These are phyloP conservation scores for Backusella macrospora DNA, from an alignment of 192 early-diverging fungal genomes.

Conservation along the genomic window DNA sequence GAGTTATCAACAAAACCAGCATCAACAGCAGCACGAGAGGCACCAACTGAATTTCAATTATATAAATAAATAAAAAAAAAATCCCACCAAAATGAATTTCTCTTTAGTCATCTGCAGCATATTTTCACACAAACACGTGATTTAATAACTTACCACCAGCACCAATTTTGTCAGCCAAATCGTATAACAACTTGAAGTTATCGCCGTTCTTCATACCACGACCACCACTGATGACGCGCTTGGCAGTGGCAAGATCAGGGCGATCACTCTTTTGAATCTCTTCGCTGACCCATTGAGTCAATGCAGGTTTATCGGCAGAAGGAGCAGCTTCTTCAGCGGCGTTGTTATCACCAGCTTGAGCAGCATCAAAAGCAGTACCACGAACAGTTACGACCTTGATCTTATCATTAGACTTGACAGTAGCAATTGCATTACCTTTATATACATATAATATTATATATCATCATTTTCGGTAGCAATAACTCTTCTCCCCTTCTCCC, in stretches of 20 bases:
- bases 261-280: conserved; percentile 93
- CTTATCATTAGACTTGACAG: conserved; percentile 85
- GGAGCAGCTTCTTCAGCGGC: conserved; percentile 75
- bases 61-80: conserved; percentile 12
- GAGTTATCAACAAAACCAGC: conserved; percentile 96
- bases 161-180: conserved; percentile 91
- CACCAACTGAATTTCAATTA: conserved; percentile 71
- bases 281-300: conserved; percentile 86
- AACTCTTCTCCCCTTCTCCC: neutral
- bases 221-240: conserved; percentile 91
- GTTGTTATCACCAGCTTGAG: conserved; percentile 46
- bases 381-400: conserved; percentile 92
- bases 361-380: conserved; percentile 85
- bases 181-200: conserved; percentile 91
- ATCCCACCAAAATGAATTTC: conserved; percentile 17
- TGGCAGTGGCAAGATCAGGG: conserved; percentile 86
- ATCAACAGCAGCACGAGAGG: conserved; percentile 97
- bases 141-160: conserved; percentile 71
- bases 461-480: neutral
- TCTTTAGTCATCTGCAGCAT: conserved; percentile 7
- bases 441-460: too few species aligned
- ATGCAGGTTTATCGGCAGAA: conserved; percentile 51
- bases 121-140: conserved; percentile 20
- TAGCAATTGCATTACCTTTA: conserved; percentile 92
- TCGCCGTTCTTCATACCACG: conserved; percentile 96